A percentile compares a stretch with the other conserved stretches of the same genome.
These are phyloP conservation scores for Blastocystis sp. DNA, from an alignment of 352 stramenopile genomes.

Conservation along the genomic window DNA sequence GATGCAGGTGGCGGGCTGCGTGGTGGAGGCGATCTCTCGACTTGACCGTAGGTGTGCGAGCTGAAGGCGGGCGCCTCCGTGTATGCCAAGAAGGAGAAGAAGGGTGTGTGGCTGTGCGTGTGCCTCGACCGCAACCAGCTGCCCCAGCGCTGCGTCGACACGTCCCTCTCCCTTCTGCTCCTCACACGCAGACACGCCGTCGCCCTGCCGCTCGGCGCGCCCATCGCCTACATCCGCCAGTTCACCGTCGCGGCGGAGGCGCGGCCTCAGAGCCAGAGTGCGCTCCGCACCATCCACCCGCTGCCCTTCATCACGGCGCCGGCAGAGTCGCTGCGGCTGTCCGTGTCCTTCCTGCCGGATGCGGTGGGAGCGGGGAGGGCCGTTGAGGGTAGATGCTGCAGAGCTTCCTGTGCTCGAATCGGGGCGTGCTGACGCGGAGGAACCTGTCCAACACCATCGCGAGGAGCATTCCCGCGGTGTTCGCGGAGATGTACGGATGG, in stretches of 20 bases:
- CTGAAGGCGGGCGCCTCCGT: constrained; percentile 19
- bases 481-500: constrained; percentile 10
- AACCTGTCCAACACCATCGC: constrained; percentile 25
- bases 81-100: constrained; percentile 46
- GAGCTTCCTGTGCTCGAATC: constrained; percentile 37
- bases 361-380: not conserved
- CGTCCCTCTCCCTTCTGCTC: not conserved
- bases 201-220: not conserved
- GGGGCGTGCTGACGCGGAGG: constrained; percentile 38
- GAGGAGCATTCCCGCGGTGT: constrained; percentile 41
- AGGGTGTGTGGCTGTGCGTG: constrained; percentile 4
- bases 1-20: constrained; percentile 41
- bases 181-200: constrained; percentile 18
- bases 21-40: not conserved
- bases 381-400: constrained; percentile 45
- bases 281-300: constrained; percentile 25
- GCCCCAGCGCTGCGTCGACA: constrained; percentile 47
- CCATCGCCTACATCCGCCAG: constrained; percentile 12
- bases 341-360: constrained; percentile 57
- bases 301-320: constrained; percentile 7
- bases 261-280: not conserved
- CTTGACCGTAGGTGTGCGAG: constrained; percentile 1
- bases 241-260: not conserved
- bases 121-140: constrained; percentile 63
- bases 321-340: not conserved